Evolutionary conservation across 306 rosid genomes (phyloP).

Genomic region (Quillaja saponaria): DNA sequence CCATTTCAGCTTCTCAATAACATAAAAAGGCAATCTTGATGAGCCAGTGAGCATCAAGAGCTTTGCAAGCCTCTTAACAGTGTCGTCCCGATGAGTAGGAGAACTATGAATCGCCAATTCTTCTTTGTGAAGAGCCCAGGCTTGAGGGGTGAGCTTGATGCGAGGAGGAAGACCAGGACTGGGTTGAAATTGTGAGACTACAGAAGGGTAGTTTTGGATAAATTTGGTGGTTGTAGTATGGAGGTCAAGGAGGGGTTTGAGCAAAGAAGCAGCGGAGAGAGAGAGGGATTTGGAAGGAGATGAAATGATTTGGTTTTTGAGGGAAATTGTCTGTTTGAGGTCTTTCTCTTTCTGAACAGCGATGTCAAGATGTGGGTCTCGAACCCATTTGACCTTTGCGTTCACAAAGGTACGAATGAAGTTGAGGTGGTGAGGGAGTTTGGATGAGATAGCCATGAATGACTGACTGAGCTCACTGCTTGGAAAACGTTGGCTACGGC

Average conservation of each 20-base stretch:
- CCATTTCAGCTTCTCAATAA: conserved; percentile 75
- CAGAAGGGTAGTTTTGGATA: conserved; percentile 44
- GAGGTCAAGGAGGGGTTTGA: conserved; percentile 52
- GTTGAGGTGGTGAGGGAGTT: conserved; percentile 45
- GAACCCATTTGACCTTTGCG: conserved; percentile 79
- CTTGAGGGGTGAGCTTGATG: conserved; percentile 61
- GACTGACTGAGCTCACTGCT: conserved; percentile 44
- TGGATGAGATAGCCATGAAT: conserved; percentile 46
- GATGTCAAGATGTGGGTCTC: conserved; percentile 72
- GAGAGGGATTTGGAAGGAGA: conserved; percentile 56
- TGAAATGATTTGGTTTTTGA: conserved; percentile 62
- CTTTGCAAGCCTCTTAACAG: conserved; percentile 60
- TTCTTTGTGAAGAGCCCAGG: conserved; percentile 57
- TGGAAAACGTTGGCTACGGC: too few species aligned
- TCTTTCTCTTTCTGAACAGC: conserved; percentile 71
- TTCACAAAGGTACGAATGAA: conserved; percentile 54
- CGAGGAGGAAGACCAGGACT: conserved; percentile 48
- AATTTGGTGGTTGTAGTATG: conserved; percentile 54
- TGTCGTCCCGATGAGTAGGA: conserved; percentile 39
- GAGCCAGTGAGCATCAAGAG: conserved; percentile 73
- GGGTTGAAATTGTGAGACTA: conserved; percentile 61
- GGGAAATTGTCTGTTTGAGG: conserved; percentile 58
- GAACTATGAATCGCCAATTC: conserved; percentile 56
- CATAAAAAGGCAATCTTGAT: conserved; percentile 57
- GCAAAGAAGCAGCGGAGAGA: conserved; percentile 57